These are phyloP conservation scores for Colletotrichum tropicicola DNA, from an alignment of 2,329 filamentous ascomycete species.

Conservation along the genomic window DNA sequence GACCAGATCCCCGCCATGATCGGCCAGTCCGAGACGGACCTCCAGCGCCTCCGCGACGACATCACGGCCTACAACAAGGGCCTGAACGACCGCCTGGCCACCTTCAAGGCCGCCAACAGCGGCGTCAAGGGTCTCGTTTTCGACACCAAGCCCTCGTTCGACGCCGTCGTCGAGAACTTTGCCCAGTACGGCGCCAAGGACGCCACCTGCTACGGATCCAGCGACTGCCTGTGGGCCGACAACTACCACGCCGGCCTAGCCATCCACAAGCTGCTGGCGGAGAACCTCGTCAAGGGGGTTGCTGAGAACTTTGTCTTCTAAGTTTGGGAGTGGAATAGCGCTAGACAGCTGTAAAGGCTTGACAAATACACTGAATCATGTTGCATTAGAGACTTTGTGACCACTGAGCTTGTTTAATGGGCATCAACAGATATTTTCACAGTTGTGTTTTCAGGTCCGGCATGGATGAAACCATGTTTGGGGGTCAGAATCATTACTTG, in stretches of 20 bases:
- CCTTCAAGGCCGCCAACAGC: conserved; percentile 44
- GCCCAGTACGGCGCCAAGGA: conserved; percentile 25
- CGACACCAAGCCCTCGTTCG: conserved; percentile 51
- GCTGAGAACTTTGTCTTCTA: conserved; percentile 23
- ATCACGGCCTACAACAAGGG: conserved; percentile 48
- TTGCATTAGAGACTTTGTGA: too few relatives aligned
- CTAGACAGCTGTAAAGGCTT: too few relatives aligned
- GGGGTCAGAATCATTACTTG: too few relatives aligned
- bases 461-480: too few relatives aligned
- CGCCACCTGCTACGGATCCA: conserved; percentile 50
- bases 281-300: conserved; percentile 40
- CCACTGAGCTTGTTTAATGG: too few relatives aligned
- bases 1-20: conserved; percentile 48
- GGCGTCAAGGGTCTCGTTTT: conserved; percentile 45
- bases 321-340: too few relatives aligned
- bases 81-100: conserved; percentile 37
- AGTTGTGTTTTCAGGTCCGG: too few relatives aligned
- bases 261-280: conserved; percentile 50
- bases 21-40: conserved; percentile 23
- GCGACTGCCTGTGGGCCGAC: conserved; percentile 56
- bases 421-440: too few relatives aligned
- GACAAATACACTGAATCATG: too few relatives aligned
- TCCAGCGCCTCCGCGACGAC: conserved; percentile 33
- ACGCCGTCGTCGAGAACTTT: conserved; percentile 47
- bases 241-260: conserved; percentile 51